Conservation (phyloP, 129 eudicot genomes). For the Deinandra increscens region DNA sequence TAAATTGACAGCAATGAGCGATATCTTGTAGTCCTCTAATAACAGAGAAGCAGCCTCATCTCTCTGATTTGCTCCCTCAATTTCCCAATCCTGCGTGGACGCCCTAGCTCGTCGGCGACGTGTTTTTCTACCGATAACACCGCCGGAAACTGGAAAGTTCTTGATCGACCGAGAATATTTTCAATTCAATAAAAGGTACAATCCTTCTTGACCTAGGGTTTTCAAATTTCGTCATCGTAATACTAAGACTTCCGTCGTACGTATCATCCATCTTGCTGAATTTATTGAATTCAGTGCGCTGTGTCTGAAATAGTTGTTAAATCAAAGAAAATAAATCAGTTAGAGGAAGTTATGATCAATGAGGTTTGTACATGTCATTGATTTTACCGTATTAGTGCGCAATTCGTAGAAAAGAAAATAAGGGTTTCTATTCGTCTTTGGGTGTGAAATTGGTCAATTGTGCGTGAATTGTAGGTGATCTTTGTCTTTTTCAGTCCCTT, state of each 20-base stretch:
- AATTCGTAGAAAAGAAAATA: not conserved
- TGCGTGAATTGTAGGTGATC: constrained; percentile 10
- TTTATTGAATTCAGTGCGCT: not conserved
- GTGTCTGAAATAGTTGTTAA: not conserved
- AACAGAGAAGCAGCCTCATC: not conserved
- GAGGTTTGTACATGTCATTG: not conserved
- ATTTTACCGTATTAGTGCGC: not conserved
- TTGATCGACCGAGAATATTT: not conserved
- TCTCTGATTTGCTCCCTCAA: constrained; percentile 12
- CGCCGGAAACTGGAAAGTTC: constrained; percentile 26
- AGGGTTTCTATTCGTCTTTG: not conserved
- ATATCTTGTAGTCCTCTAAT: constrained; percentile 11
- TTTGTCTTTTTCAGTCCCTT: not conserved
- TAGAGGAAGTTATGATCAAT: constrained; percentile 4
- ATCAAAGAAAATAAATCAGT: constrained; percentile 5
- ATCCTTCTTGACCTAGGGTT: constrained; percentile 20
- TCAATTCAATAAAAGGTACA: constrained; percentile 20
- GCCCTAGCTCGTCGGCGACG: constrained; percentile 22
- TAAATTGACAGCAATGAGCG: not conserved
- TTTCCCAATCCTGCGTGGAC: constrained; percentile 20
- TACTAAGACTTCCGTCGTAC: not conserved
- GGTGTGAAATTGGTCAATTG: not conserved
- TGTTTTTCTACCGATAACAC: constrained; percentile 1
- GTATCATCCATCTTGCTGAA: not conserved
- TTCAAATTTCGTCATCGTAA: not conserved